phyloP scores from a whole-genome alignment of 176 grass and related monocot genomes.

The Cenchrus purpureus region DNA sequence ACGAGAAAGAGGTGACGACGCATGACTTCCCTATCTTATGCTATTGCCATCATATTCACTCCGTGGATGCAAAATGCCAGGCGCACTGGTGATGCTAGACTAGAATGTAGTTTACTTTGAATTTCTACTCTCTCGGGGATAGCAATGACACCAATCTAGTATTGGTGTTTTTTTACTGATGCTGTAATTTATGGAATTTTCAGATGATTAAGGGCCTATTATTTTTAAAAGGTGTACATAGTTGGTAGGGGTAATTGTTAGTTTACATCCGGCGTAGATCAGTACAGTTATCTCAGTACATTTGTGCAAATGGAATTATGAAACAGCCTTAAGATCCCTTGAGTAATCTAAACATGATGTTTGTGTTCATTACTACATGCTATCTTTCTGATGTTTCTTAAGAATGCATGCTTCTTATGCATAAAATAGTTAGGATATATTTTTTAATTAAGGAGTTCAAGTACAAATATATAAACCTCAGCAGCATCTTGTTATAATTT shows the following conservation, averaged over 20 bases:
- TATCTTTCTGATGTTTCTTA: not conserved
- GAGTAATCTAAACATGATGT: not conserved
- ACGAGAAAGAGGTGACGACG: conserved; percentile 82
- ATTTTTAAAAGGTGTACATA: not conserved
- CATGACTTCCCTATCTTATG: not conserved
- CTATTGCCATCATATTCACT: not conserved
- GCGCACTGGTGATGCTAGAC: not conserved
- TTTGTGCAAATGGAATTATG: not conserved
- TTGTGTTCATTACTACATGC: not conserved
- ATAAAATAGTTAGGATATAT: not conserved
- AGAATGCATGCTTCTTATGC: not conserved
- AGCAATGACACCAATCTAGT: not conserved
- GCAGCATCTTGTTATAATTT: not conserved
- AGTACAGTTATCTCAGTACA: not conserved
- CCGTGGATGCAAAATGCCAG: conserved; percentile 8
- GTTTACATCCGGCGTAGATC: not conserved
- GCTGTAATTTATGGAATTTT: not conserved
- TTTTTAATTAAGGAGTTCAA: not conserved
- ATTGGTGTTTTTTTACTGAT: not conserved
- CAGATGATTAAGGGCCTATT: not conserved
- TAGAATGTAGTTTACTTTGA: conserved; percentile 1
- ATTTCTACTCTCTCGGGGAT: not conserved
- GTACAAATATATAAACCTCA: not conserved
- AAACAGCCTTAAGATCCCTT: not conserved
- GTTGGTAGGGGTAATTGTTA: not conserved